Evolutionary conservation across 208 protist genomes (phyloP).

Genomic region (Leishmania mexicana): DNA sequence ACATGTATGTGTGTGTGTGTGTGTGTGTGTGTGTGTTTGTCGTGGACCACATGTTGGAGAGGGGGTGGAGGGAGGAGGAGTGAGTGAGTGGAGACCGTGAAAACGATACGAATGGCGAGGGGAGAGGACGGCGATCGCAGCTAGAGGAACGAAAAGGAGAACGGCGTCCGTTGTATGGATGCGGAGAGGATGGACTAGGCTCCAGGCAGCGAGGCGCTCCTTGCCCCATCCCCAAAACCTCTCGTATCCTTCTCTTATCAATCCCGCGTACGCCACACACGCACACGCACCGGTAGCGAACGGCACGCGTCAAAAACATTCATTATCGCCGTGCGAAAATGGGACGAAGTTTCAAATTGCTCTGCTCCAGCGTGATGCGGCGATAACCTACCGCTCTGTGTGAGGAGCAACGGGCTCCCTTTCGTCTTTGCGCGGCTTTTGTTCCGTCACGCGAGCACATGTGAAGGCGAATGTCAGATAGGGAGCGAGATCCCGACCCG

Average conservation of each 20-base stretch:
- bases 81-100: neutral
- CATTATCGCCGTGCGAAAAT: neutral
- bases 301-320: neutral
- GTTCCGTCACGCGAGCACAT: neutral
- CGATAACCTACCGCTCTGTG: neutral
- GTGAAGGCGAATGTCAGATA: neutral
- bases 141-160: neutral
- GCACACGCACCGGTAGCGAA: neutral
- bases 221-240: neutral
- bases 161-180: neutral
- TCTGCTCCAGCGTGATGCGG: neutral
- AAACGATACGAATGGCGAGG: too few species aligned
- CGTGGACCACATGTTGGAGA: neutral
- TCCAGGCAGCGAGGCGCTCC: neutral
- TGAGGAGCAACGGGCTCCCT: neutral
- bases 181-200: neutral
- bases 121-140: neutral
- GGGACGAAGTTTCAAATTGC: neutral
- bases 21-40: slow-evolving; percentile 1
- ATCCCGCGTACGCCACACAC: neutral
- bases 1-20: neutral
- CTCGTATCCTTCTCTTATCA: neutral
- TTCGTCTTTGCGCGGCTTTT: neutral
- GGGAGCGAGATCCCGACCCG: neutral
- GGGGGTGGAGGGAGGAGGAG: neutral